Base-by-base conservation (phyloP, 768 basidiomycete genomes). In the Galerina marginata region DNA sequence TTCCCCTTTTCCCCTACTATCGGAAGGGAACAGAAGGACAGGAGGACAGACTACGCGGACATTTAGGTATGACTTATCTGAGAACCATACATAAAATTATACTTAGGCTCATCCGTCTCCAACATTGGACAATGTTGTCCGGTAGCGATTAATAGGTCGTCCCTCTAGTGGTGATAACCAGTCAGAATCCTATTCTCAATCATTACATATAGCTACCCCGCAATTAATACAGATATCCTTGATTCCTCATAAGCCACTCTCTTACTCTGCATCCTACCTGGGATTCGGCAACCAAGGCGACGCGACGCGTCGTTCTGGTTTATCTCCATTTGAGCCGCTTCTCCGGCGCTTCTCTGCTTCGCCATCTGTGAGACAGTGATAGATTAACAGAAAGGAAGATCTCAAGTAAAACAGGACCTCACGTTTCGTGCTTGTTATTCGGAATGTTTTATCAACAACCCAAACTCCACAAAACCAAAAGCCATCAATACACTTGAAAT, bases 271-370 rank as follows among this genome's bases (percentile, higher is more conserved):
- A 16, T n/a, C 36, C 37, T 38, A 51, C 50, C 50, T 51, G 50
- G 37, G 36, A 51, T 20, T 29, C 58, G 33, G 58, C 45, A 58
- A 59, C 58, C 58, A 59, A 59, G 58, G 58, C 42, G 42, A 59
- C 50, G 16, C 33, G 54, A 46, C 54, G 45, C 45, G 29, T 33
- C 29, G 29, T 56, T n/a, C 42, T 38, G 39, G 33, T 23, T 33
- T 59, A 59, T 53, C 58, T 59, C 58, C 58, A 59, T 59, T 59
- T 45, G 50, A 44, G 50, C 42, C 50, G 50, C 58, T 52, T 53
- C 58, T 59, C 52, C 52, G 52, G 58, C 52, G 58, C 58, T 59
- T 59, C 51, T 53, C 53, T 42, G 39, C 23, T 42, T 43, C 47
- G 23, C 20, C 51, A 39, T 48, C 45, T 53, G 29, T 25, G 45